Evolutionary conservation across 257 asterid species (phyloP).

Genomic region (Capsicum baccatum): DNA sequence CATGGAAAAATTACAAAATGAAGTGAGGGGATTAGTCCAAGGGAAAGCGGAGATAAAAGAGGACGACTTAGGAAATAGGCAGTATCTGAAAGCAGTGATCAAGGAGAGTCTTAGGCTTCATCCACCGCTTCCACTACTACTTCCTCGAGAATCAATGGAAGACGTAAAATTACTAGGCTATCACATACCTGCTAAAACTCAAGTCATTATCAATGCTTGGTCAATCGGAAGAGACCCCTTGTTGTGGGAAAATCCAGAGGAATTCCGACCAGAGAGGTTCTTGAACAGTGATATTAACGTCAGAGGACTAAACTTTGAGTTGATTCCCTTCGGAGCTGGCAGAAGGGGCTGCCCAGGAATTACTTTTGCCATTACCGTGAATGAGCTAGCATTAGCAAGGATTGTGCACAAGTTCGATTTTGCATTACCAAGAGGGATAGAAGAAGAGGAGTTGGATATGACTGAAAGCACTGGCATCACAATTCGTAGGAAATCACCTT

Average conservation of each 20-base stretch:
- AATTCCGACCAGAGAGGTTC: conserved; percentile 52
- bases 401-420: conserved; percentile 47
- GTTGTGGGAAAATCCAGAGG: conserved; percentile 49
- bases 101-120: conserved; percentile 51
- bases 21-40: conserved; percentile 26
- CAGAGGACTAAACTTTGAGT: not conserved
- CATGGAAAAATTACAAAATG: conserved; percentile 38
- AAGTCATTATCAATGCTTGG: conserved; percentile 45
- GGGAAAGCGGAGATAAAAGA: conserved; percentile 41
- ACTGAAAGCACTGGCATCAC: conserved; percentile 43
- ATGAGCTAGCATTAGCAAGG: conserved; percentile 47
- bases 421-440: conserved; percentile 42
- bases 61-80: conserved; percentile 50
- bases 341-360: conserved; percentile 58
- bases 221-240: conserved; percentile 48
- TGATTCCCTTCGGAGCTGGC: conserved; percentile 45
- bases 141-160: conserved; percentile 41
- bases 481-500: conserved; percentile 40
- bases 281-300: conserved; percentile 29
- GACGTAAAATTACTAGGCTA: conserved; percentile 46
- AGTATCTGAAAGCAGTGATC: conserved; percentile 48
- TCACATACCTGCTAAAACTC: conserved; percentile 45
- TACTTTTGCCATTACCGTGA: conserved; percentile 30
- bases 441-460: conserved; percentile 33
- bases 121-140: conserved; percentile 44